Percentiles rank a stretch among this genome's conserved stretches.
These are phyloP conservation scores for Pulicaria dysenterica DNA, from an alignment of 129 eudicot genomes.

Conservation along the genomic window DNA sequence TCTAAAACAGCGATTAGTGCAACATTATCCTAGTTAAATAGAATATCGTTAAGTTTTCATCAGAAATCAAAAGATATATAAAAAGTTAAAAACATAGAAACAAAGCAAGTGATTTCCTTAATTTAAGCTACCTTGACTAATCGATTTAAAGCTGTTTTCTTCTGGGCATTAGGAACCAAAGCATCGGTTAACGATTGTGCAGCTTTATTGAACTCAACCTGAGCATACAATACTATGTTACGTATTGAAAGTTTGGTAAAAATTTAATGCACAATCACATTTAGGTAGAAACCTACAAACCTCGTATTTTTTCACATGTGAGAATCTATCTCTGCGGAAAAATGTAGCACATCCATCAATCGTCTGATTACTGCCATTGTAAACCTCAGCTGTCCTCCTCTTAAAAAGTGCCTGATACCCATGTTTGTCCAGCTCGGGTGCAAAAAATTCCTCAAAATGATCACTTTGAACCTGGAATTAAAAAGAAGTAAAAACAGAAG, in stretches of 20 bases:
- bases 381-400: conserved; percentile 82
- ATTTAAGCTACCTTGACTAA: conserved; percentile 42
- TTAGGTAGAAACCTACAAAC: conserved; percentile 21
- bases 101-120: neutral
- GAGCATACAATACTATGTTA: conserved; percentile 11
- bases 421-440: conserved; percentile 95
- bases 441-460: conserved; percentile 89
- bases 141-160: conserved; percentile 49
- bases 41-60: conserved; percentile 15
- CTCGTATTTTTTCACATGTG: conserved; percentile 63
- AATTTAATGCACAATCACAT: neutral
- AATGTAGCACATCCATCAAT: conserved; percentile 68
- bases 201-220: conserved; percentile 63
- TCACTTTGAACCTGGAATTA: conserved; percentile 78
- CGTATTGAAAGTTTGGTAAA: neutral
- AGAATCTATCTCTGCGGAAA: conserved; percentile 56
- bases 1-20: conserved; percentile 90
- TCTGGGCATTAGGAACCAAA: conserved; percentile 52
- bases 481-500: neutral
- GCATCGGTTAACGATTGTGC: conserved; percentile 64
- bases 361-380: conserved; percentile 41
- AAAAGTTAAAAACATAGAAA: neutral
- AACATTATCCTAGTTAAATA: conserved; percentile 69
- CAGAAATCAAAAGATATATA: neutral
- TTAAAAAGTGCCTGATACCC: conserved; percentile 93